Evolutionary conservation across 805 yeast species (phyloP).

Genomic region (Pichia californica): DNA sequence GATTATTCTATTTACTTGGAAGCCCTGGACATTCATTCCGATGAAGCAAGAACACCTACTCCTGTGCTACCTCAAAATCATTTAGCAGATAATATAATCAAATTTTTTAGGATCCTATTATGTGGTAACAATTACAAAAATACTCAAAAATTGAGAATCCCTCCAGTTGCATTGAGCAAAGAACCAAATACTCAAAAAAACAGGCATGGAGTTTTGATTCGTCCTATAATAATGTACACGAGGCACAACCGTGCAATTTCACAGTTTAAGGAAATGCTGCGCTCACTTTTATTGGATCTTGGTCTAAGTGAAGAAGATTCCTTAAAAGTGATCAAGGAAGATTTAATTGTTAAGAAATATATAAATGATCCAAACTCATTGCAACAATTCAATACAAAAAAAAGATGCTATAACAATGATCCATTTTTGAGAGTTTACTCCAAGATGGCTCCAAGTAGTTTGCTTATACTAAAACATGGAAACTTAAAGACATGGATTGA

Average conservation of each 20-base stretch:
- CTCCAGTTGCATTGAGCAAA: conserved; percentile 42
- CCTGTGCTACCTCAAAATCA: conserved; percentile 23
- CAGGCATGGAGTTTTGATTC: conserved; percentile 34
- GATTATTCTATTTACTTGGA: conserved; percentile 70
- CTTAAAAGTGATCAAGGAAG: conserved; percentile 9
- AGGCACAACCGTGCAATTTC: conserved; percentile 43
- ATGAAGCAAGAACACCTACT: not conserved
- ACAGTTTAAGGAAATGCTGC: conserved; percentile 26
- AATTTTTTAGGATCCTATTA: conserved; percentile 52
- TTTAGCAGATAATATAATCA: conserved; percentile 48
- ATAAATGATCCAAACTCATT: conserved; percentile 17
- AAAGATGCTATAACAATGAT: conserved; percentile 8
- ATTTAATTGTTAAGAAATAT: conserved; percentile 14
- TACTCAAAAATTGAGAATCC: conserved; percentile 34
- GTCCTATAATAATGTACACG: conserved; percentile 54
- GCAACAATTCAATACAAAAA: conserved; percentile 1
- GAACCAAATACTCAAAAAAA: conserved; percentile 6
- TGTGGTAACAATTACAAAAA: conserved; percentile 50
- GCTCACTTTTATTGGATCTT: conserved; percentile 12
- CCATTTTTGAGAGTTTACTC: conserved; percentile 20
- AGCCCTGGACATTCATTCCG: not conserved
- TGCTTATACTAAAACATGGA: conserved; percentile 6
- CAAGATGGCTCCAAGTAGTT: conserved; percentile 19
- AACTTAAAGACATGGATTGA: conserved; percentile 11
- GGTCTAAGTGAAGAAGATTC: conserved; percentile 19